These are phyloP conservation scores for Pythium pectinolyticum DNA, from an alignment of 352 stramenopile species.

Conservation along the genomic window DNA sequence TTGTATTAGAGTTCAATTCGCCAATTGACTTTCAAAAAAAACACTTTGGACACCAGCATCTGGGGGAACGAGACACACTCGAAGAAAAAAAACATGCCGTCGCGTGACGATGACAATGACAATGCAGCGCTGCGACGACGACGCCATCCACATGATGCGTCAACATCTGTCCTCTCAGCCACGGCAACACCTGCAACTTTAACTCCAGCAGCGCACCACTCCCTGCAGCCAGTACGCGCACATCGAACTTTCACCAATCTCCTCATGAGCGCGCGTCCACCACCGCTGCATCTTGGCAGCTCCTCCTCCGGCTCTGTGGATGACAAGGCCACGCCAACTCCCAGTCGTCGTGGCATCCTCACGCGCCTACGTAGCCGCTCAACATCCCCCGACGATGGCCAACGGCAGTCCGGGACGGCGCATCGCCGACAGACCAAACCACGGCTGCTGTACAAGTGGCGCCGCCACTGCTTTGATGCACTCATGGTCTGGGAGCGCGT, in stretches of 20 bases:
- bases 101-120: not conserved
- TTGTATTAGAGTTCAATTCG: not conserved
- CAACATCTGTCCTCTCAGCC: conserved; percentile 17
- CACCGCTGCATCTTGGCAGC: conserved; percentile 14
- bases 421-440: conserved; percentile 18
- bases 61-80: not conserved
- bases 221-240: not conserved
- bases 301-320: no score
- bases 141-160: conserved; percentile 1
- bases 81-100: conserved; percentile 3
- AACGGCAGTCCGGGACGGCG: no score
- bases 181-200: not conserved
- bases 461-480: conserved; percentile 59
- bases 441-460: conserved; percentile 36
- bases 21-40: conserved; percentile 5
- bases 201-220: not conserved
- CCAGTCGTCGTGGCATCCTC: conserved; percentile 3
- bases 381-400: no score
- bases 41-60: not conserved
- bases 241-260: not conserved
- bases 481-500: conserved; percentile 67
- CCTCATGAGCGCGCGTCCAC: not conserved
- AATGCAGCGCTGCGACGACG: not conserved
- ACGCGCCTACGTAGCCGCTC: no score
- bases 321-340: not conserved